These are phyloP conservation scores for Eremochloa ophiuroides DNA, from an alignment of 176 grass and related monocot genomes.

Conservation along the genomic window DNA sequence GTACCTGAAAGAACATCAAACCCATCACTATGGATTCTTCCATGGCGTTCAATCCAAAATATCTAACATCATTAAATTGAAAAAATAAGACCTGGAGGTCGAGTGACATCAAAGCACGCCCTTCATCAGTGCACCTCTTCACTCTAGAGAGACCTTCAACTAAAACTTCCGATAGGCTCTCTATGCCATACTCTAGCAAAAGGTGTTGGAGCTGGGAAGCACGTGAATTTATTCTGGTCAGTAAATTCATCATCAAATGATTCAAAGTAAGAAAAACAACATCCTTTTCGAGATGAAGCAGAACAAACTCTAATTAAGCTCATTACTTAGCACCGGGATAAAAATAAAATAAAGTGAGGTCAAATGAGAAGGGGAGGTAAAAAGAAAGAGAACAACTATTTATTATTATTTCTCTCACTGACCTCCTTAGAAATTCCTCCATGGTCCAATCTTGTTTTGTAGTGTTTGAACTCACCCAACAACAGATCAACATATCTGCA, in stretches of 20 bases:
- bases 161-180: constrained; percentile 74
- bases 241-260: background rate
- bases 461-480: constrained; percentile 98
- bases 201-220: constrained; percentile 77
- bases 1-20: constrained; percentile 63
- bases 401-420: background rate
- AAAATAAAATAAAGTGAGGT: background rate
- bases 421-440: constrained; percentile 94
- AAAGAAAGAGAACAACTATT: background rate
- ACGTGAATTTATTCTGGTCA: background rate
- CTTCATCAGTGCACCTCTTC: constrained; percentile 95
- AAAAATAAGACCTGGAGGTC: constrained; percentile 79
- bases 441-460: constrained; percentile 94
- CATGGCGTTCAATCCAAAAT: constrained; percentile 9
- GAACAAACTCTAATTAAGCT: background rate
- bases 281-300: background rate
- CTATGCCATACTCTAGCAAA: constrained; percentile 79
- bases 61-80: background rate
- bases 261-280: background rate
- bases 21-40: background rate
- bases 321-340: constrained; percentile 1
- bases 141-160: constrained; percentile 96
- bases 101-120: constrained; percentile 93
- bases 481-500: constrained; percentile 93
- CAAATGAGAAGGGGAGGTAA: background rate